phyloP scores from a whole-genome alignment of 805 yeast species.

The Nakazawaea sp. region DNA sequence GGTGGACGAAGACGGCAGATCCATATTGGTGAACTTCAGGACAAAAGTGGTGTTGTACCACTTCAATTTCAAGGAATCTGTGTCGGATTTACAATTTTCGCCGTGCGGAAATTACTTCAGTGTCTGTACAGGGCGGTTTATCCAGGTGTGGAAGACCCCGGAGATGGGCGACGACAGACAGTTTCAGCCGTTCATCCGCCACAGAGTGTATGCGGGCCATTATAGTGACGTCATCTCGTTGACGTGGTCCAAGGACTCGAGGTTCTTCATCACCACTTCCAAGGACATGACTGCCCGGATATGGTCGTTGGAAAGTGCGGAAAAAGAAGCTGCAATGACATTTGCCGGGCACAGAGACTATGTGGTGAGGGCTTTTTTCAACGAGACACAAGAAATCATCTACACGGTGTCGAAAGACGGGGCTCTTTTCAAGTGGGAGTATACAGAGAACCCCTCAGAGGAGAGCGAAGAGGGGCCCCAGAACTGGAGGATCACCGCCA shows the following conservation, averaged over 20 bases:
- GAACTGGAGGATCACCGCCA: constrained; percentile 80
- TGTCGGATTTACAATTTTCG: constrained; percentile 70
- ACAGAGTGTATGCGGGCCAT: constrained; percentile 89
- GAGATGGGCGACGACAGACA: constrained; percentile 74
- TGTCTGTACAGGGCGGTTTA: constrained; percentile 69
- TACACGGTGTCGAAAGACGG: constrained; percentile 94
- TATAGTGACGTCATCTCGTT: constrained; percentile 71
- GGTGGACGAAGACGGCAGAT: constrained; percentile 89
- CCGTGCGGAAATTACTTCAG: constrained; percentile 89
- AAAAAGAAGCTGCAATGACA: constrained; percentile 72
- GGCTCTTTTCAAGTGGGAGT: constrained; percentile 90
- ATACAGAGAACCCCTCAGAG: constrained; percentile 48
- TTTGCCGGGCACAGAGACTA: constrained; percentile 91
- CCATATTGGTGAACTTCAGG: constrained; percentile 79
- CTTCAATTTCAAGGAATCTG: constrained; percentile 83
- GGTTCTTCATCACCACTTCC: constrained; percentile 80
- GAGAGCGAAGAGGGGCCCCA: constrained; percentile 34
- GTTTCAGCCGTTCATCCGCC: constrained; percentile 93
- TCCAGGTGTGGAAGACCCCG: constrained; percentile 95
- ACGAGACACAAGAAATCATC: constrained; percentile 79
- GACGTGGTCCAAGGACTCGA: constrained; percentile 86
- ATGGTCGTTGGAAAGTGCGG: constrained; percentile 67
- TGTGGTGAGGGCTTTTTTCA: constrained; percentile 82
- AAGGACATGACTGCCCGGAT: constrained; percentile 87
- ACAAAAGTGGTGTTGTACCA: constrained; percentile 86